Base-by-base conservation (phyloP, 2,329 filamentous ascomycete species). In the Niveomyces coronatus region DNA sequence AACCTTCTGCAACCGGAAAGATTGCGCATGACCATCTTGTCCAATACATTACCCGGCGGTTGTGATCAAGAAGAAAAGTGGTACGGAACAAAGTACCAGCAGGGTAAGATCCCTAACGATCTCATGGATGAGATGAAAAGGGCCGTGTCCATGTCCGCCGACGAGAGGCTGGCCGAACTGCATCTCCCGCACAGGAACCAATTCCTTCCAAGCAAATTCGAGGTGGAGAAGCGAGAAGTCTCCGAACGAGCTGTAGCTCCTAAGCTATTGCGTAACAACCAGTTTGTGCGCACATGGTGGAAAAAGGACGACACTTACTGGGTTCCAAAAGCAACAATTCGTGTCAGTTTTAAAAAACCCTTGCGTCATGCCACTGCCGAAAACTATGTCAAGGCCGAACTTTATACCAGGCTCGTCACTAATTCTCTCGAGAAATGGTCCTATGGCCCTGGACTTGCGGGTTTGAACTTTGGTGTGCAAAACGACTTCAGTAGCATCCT, bases 231-330 rank as follows among this genome's bases (percentile, higher is more conserved):
- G 70, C 94, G 86, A 60, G 85, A 94, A 24, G 73, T 91, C n/a
- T 69, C 76, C 18, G 75, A 84, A 48, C 82, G 87, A 2, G 67
- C 79, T 0, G 71, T 82, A 39, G 69, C 77, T 1, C 91, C 91
- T 0, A 82, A 79, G 44, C 68, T 98, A 17, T 81, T 98, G 45
- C 79, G 88, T 47, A 87, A 94, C 50, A 89, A 95, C 48, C 70
- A 79, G 5, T 65, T 78, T 23, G 79, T 85, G 1, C 79, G 88
- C 20, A 82, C 85, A 3, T 98, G 91, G 91, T 95, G 80, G 68
- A 98, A 98, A 68, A 96, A 96, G 62, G 91, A 98, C 52, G 91
- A 98, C 50, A 87, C 81, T 0, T 98, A 96, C 61, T 96, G 89
- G 88, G 91, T 96, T 9, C 91, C 91, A 8, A 94, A 94, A 58